Evolutionary conservation across 805 yeast genomes (phyloP).

Genomic region (Spathaspora girioi): DNA sequence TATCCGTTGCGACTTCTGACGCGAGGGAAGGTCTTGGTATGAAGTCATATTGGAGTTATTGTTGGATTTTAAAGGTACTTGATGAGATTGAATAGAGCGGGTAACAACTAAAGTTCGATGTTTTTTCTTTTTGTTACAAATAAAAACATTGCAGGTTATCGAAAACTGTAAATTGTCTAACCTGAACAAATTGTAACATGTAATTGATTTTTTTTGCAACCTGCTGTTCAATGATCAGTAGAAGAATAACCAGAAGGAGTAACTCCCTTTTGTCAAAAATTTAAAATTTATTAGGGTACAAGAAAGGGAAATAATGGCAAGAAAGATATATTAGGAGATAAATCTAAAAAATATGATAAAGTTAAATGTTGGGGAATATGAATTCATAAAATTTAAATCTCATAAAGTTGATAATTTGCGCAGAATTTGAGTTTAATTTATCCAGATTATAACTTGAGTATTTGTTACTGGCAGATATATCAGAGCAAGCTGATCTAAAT

Average conservation of each 20-base stretch:
- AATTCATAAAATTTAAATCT: too few species aligned
- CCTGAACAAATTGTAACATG: not conserved
- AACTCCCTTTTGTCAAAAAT: too few species aligned
- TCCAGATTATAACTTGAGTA: too few species aligned
- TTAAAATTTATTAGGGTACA: too few species aligned
- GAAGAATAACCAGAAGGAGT: not conserved
- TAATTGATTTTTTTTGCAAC: not conserved
- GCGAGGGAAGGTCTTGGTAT: conserved; percentile 21
- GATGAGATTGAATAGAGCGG: not conserved
- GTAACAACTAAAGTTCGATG: not conserved
- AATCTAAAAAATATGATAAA: too few species aligned
- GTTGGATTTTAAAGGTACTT: not conserved
- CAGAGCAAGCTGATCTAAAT: too few species aligned
- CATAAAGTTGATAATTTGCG: too few species aligned
- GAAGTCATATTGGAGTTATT: conserved; percentile 4
- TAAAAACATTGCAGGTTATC: not conserved
- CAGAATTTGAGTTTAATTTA: too few species aligned
- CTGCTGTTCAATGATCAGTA: not conserved
- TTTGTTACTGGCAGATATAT: too few species aligned
- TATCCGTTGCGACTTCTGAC: conserved; percentile 23
- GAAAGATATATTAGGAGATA: not conserved
- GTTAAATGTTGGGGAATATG: too few species aligned
- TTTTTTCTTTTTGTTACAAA: not conserved
- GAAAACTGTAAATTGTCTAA: not conserved
- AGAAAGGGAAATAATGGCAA: not conserved